A percentile compares a stretch with the other conserved stretches of the same genome.
These are phyloP conservation scores for Dioscorea dumetorum DNA, from an alignment of 106 monocot species.

Conservation along the genomic window DNA sequence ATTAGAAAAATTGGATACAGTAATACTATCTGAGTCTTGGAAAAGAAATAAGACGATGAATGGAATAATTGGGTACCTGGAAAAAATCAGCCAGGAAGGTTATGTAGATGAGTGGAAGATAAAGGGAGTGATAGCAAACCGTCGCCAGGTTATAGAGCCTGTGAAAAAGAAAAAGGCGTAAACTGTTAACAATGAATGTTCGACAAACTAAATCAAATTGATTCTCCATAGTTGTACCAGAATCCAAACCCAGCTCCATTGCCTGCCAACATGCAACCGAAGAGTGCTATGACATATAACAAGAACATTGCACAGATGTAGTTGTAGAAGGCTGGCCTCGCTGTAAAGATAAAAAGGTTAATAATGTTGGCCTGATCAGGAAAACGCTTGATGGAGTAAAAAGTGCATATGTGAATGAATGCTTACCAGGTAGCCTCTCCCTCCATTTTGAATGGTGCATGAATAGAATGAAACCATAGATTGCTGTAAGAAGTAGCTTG, in stretches of 20 bases:
- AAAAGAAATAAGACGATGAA: too few relatives aligned
- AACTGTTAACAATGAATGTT: background rate
- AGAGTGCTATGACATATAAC: slow-evolving; percentile 46
- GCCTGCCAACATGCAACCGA: slow-evolving; percentile 57
- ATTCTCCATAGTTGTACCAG: slow-evolving; percentile 35
- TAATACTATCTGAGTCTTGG: too few relatives aligned
- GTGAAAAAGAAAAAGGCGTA: background rate
- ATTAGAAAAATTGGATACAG: too few relatives aligned
- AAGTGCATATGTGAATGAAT: background rate
- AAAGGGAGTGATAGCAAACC: slow-evolving; percentile 85
- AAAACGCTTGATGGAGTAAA: background rate
- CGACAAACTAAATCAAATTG: background rate
- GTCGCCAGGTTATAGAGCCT: slow-evolving; percentile 73
- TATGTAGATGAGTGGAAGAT: slow-evolving; percentile 82
- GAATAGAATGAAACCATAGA: slow-evolving; percentile 80
- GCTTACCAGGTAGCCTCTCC: slow-evolving; percentile 79
- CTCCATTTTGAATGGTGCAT: slow-evolving; percentile 92
- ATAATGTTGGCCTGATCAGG: background rate
- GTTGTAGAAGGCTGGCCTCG: slow-evolving; percentile 83
- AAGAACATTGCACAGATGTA: slow-evolving; percentile 71
- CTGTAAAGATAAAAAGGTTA: slow-evolving; percentile 31
- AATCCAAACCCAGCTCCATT: slow-evolving; percentile 72
- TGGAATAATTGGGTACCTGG: slow-evolving; percentile 34
- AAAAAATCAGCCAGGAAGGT: slow-evolving; percentile 94
- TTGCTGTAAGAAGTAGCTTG: slow-evolving; percentile 57